Evolutionary conservation across 139 green algal genomes (phyloP).

Genomic region (Microglena sp.): DNA sequence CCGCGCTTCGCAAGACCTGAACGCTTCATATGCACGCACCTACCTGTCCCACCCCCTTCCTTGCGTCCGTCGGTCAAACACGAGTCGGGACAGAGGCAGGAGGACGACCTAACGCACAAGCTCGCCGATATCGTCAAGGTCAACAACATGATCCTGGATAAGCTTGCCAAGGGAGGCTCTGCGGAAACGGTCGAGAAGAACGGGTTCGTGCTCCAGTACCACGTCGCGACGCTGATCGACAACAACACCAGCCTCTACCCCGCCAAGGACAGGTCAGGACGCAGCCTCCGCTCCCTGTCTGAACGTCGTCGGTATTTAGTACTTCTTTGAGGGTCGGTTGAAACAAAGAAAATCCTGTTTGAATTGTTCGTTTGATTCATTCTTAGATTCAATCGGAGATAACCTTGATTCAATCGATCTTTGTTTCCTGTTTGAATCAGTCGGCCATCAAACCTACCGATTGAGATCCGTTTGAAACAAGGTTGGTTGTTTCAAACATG

Average conservation of each 20-base stretch:
- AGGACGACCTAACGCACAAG: constrained; percentile 96
- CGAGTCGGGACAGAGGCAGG: constrained; percentile 29
- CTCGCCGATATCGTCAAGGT: constrained; percentile 85
- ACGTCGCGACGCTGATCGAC: constrained; percentile 88
- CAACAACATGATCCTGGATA: constrained; percentile 75
- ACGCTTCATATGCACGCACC: constrained; percentile 82
- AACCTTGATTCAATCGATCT: too few species aligned
- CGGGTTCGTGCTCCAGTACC: constrained; percentile 52
- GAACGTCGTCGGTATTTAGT: too few species aligned
- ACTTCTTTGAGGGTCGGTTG: too few species aligned
- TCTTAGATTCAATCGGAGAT: too few species aligned
- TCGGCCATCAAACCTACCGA: too few species aligned
- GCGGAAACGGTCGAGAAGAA: neutral
- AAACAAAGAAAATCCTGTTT: too few species aligned
- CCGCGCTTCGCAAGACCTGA: constrained; percentile 64
- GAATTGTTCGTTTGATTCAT: too few species aligned
- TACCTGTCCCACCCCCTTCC: constrained; percentile 83
- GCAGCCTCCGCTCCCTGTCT: neutral
- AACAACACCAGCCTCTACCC: constrained; percentile 60
- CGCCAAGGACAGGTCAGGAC: constrained; percentile 42
- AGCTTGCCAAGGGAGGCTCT: constrained; percentile 18
- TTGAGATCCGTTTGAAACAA: too few species aligned
- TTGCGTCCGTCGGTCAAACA: constrained; percentile 63
- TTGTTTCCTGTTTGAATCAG: too few species aligned
- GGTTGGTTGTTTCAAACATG: too few species aligned